phyloP scores from a whole-genome alignment of 163 green algal genomes.

The Prototheca cutis region DNA sequence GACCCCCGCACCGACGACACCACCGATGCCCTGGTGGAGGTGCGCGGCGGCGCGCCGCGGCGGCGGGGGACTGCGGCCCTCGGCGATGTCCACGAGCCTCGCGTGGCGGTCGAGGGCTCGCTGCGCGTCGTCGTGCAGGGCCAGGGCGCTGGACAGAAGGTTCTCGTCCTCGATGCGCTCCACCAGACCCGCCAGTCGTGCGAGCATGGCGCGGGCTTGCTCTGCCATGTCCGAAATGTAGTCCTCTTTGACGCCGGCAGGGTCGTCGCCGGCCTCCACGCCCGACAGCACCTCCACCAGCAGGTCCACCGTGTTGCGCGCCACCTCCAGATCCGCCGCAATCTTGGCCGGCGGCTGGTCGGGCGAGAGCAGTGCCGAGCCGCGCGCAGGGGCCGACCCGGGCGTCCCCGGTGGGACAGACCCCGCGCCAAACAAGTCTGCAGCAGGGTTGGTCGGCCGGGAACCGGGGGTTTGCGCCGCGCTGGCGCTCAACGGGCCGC shows the following conservation, averaged over 20 bases:
- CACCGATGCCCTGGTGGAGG: background rate
- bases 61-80: background rate
- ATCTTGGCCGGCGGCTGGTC: constrained; percentile 8
- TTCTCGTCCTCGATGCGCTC: constrained; percentile 10
- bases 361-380: constrained; percentile 1
- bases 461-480: background rate
- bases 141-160: constrained; percentile 10
- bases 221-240: constrained; percentile 13
- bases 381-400: background rate
- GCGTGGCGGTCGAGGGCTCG: constrained; percentile 3
- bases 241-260: constrained; percentile 7
- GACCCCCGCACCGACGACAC: background rate
- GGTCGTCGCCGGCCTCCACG: constrained; percentile 3
- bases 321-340: constrained; percentile 10
- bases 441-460: background rate
- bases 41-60: background rate
- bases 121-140: constrained; percentile 20
- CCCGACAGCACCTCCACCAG: constrained; percentile 14
- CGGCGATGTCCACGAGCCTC: constrained; percentile 1
- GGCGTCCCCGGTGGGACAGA: background rate
- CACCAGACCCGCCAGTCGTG: constrained; percentile 4
- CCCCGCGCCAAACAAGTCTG: constrained; percentile 1
- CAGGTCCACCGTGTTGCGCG: constrained; percentile 8
- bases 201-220: constrained; percentile 8
- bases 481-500: too few relatives aligned